These are phyloP conservation scores for Gonapodya sp. DNA, from an alignment of 192 early-diverging fungal genomes.

Conservation along the genomic window DNA sequence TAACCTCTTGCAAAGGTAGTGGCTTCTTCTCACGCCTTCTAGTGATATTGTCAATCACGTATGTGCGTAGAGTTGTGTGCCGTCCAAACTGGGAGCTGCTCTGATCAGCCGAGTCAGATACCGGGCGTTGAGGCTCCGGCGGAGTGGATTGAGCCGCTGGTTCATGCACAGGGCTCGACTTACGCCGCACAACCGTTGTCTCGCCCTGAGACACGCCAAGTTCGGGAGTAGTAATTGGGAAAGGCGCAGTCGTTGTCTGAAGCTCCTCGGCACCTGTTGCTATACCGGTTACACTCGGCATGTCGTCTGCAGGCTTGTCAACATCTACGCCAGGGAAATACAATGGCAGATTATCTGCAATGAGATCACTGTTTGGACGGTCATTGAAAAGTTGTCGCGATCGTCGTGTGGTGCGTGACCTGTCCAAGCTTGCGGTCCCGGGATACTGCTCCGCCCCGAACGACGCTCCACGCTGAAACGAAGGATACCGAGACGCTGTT, in stretches of 20 bases:
- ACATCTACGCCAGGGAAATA: conserved; percentile 69
- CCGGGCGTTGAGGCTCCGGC: not conserved
- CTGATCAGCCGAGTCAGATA: not conserved
- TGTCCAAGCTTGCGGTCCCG: not conserved
- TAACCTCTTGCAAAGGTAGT: not conserved
- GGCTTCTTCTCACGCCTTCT: not conserved
- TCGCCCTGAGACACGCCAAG: not conserved
- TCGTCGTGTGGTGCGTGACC: conserved; percentile 27
- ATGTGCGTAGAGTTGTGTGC: not conserved
- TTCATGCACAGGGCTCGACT: not conserved
- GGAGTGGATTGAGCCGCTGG: not conserved
- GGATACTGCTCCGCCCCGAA: not conserved
- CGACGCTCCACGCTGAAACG: not conserved
- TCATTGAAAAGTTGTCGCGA: conserved; percentile 82
- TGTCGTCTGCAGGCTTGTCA: not conserved
- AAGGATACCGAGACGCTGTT: not conserved
- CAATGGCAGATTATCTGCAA: conserved; percentile 79
- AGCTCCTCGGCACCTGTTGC: not conserved
- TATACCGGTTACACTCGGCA: not conserved
- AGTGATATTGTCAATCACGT: not conserved
- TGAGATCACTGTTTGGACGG: conserved; percentile 85
- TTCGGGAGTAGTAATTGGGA: not conserved
- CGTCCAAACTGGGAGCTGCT: not conserved
- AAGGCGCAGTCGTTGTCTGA: not conserved
- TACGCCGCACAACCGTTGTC: not conserved